Conservation (phyloP, 2,329 filamentous ascomycete genomes). For the Venturiaceae sp. region DNA sequence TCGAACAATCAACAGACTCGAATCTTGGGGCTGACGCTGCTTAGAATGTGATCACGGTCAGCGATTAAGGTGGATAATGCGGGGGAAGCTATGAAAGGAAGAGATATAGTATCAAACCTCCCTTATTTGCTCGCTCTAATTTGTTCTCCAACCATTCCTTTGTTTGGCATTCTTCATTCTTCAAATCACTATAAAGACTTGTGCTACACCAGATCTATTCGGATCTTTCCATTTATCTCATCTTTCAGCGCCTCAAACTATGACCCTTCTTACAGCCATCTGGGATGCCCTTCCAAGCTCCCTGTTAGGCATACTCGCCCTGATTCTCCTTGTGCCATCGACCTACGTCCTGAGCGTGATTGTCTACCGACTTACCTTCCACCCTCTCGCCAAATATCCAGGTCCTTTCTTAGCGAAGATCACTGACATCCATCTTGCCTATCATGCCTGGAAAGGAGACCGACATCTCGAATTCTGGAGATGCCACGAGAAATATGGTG, state of each 20-base stretch:
- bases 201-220: no score
- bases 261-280: not conserved
- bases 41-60: not conserved
- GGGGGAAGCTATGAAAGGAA: not conserved
- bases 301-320: not conserved
- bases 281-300: not conserved
- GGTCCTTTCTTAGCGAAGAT: slow-evolving; percentile 16
- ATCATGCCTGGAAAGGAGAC: slow-evolving; percentile 65
- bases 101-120: not conserved
- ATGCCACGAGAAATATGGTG: slow-evolving; percentile 63
- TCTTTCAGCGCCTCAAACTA: no score
- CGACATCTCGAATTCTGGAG: slow-evolving; percentile 64
- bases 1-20: not conserved
- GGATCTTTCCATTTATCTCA: no score
- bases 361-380: slow-evolving; percentile 8
- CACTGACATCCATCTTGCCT: slow-evolving; percentile 26
- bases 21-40: not conserved
- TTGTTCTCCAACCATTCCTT: no score
- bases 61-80: not conserved
- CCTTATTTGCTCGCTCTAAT: not conserved
- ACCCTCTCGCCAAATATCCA: slow-evolving; percentile 12
- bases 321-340: not conserved
- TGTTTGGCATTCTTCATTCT: no score
- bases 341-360: slow-evolving; percentile 2
- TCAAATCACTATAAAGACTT: no score